Conservation (phyloP, 371 early-diverging fungal genomes). For the Lichtheimia ornata region DNA sequence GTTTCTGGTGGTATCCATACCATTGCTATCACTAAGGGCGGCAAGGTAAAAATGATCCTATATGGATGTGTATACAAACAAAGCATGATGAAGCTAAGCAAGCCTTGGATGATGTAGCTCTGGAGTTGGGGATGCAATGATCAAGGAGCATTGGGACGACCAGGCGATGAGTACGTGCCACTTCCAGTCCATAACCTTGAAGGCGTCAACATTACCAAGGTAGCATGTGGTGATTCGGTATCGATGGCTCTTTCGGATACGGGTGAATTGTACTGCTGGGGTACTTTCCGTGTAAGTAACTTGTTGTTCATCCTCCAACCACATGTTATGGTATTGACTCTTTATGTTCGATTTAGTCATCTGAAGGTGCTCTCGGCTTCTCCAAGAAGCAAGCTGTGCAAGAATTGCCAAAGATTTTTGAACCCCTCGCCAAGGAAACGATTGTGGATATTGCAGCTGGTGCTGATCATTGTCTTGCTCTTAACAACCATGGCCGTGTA, state of each 20-base stretch:
- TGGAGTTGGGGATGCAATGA: conserved; percentile 99
- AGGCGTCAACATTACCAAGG: conserved; percentile 73
- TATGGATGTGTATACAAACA: conserved; percentile 6
- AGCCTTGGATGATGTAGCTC: conserved; percentile 46
- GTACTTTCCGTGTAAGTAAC: conserved; percentile 71
- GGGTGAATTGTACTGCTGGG: conserved; percentile 94
- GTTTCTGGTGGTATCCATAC: conserved; percentile 92
- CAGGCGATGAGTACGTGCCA: conserved; percentile 78
- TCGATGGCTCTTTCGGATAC: conserved; percentile 86
- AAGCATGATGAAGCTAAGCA: not conserved
- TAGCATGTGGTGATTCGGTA: conserved; percentile 93
- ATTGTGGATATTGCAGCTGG: conserved; percentile 88
- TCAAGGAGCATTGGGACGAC: conserved; percentile 93
- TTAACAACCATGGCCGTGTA: conserved; percentile 74
- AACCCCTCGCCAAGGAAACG: conserved; percentile 33
- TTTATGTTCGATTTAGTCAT: conserved; percentile 16
- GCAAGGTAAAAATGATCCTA: conserved; percentile 49
- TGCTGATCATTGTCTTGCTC: conserved; percentile 87
- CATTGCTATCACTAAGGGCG: conserved; percentile 75
- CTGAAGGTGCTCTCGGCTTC: conserved; percentile 76
- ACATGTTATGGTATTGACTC: not conserved
- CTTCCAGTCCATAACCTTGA: conserved; percentile 70
- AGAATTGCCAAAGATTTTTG: conserved; percentile 59
- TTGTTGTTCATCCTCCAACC: not conserved
- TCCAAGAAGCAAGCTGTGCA: conserved; percentile 68